Base-by-base conservation (phyloP, 768 basidiomycete species). In the Termitomyces sp. region DNA sequence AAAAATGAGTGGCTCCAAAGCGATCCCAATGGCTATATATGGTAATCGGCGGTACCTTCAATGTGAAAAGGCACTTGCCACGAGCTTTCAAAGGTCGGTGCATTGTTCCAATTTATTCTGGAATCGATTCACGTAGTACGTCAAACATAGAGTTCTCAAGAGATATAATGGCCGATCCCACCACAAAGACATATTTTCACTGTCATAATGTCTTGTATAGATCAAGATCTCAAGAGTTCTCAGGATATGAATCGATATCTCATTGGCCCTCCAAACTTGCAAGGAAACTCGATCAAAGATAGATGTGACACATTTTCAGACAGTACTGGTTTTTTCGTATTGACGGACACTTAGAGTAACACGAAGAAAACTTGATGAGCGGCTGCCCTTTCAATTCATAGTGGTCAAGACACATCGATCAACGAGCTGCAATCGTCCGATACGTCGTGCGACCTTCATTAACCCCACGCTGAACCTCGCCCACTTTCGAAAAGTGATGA, bases 1-100 rank as follows among this genome's bases (percentile, higher is more conserved):
- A 55, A 54, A 33, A 55, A 44, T n/a, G 30, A 55, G n/a, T 27
- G 24, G 33, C 7, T 55, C 20, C 30, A 44, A 54, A 54, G 54
- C 54, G 41, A 18, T 33, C 18, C 16, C 15, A 5, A n/a, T 39
- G 20, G 24, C 34, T 24, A 27, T 3, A 39, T 39, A 50, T 34
- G 49, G 33, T 22, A 34, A 34, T 50, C 3, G 20, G 7, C 11
- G 34, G 20, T 13, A n/a, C 31, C 49, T 22, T 20, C 12, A 22
- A 15, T 6, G 49, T 34, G 4, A 36, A 20, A 18, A 51, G 34
- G 51, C 6, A 52, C 51, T 37, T 24, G 16, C 24, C 2, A 2
- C 33, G 33, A 34, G 49, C 30, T n/a, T 30, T 16, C 22, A 27
- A 52, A 16, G 51, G 11, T 24, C 13, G 8, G 24, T 39, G 37